Percentiles rank a stretch among this genome's conserved stretches.
phyloP scores from a whole-genome alignment of 2,329 filamentous ascomycete genomes.

The Decorospora gaudefroyi region DNA sequence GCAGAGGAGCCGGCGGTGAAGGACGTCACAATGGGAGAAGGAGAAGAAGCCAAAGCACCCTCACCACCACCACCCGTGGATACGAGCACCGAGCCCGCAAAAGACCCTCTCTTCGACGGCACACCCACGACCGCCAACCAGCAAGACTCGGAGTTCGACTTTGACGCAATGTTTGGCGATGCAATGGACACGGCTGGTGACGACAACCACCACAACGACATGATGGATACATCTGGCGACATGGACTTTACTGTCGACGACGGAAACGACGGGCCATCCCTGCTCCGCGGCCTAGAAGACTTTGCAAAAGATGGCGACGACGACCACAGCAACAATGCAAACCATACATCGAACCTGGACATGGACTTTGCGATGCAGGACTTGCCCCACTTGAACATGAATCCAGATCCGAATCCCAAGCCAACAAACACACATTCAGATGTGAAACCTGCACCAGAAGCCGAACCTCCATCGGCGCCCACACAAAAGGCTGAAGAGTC shows the following conservation, averaged over 20 bases:
- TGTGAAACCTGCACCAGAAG: constrained; percentile 9
- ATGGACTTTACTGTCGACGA: constrained; percentile 44
- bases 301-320: constrained; percentile 39
- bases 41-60: constrained; percentile 15
- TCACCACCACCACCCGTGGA: constrained; percentile 19
- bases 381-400: constrained; percentile 8
- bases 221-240: constrained; percentile 36
- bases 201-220: constrained; percentile 25
- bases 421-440: constrained; percentile 2
- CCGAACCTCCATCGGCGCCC: constrained; percentile 3
- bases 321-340: constrained; percentile 22
- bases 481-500: constrained; percentile 11
- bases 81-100: constrained; percentile 19
- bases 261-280: constrained; percentile 32
- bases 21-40: constrained; percentile 17
- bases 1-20: constrained; percentile 17
- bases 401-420: no score
- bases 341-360: constrained; percentile 19
- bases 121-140: constrained; percentile 36
- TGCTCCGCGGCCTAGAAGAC: constrained; percentile 45
- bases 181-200: constrained; percentile 31
- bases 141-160: constrained; percentile 48
- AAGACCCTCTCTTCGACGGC: constrained; percentile 40
- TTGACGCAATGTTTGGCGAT: constrained; percentile 46
- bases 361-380: no score